A percentile compares a stretch with the other conserved stretches of the same genome.
Conservation (phyloP, 23 red algal genomes). For the Gracilaria domingensis region DNA sequence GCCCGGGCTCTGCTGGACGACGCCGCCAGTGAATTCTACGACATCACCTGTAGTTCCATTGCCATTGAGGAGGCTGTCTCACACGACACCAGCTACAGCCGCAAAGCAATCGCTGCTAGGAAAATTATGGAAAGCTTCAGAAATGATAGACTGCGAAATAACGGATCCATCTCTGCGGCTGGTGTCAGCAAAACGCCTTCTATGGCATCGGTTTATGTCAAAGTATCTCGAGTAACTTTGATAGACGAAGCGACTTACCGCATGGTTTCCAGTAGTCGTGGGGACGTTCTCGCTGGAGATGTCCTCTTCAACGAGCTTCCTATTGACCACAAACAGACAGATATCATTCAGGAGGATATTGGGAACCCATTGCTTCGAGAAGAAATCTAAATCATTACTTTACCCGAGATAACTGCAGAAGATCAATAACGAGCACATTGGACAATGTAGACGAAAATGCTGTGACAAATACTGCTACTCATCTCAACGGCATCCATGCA, state of each 20-base stretch:
- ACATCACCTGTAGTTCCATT: not conserved
- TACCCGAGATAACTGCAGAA: too few species aligned
- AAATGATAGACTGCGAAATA: not conserved
- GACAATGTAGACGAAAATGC: too few species aligned
- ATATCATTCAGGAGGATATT: not conserved
- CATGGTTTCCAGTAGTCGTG: not conserved
- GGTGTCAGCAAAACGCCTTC: constrained; percentile 18
- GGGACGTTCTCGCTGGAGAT: constrained; percentile 18
- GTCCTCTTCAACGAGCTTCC: constrained; percentile 13
- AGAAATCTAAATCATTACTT: not conserved
- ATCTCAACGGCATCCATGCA: too few species aligned
- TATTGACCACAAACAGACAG: not conserved
- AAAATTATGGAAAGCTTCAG: constrained; percentile 28
- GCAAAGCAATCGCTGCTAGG: not conserved
- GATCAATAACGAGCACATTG: too few species aligned
- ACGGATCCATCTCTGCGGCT: not conserved
- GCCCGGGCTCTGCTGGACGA: too few species aligned
- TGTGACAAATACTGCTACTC: too few species aligned
- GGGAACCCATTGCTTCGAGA: constrained; percentile 9
- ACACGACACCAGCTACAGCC: not conserved
- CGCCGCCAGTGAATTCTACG: too few species aligned
- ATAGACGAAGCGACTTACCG: not conserved
- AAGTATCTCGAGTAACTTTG: constrained; percentile 19
- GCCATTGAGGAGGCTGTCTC: not conserved
- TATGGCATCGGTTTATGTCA: not conserved